Base-by-base conservation (phyloP, 192 early-diverging fungal species). In the Coemansia sp. region DNA sequence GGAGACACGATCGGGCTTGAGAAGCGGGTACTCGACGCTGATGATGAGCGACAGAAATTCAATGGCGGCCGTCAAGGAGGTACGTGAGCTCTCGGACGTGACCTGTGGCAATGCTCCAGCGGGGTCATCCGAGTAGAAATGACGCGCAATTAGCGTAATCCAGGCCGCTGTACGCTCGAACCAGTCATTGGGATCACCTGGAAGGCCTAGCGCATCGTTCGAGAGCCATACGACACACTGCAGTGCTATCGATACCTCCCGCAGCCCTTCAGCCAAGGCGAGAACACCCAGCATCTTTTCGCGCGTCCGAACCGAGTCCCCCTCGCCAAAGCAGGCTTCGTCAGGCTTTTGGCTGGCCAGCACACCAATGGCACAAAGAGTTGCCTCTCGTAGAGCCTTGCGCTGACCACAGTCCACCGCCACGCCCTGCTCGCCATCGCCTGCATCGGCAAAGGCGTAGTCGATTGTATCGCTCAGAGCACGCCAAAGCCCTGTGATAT, bases 221-320 rank as follows among this genome's bases (percentile, higher is more conserved):
- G 75, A 67, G 0, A 69, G 69, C 80, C 80, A 83, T n/a, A 63
- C 46, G 5, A 65, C 73, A 21, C 60, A 66, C 35, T 65, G 66
- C 24, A 61, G 40, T 9, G 72, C 76, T 21, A 78, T 51, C 21
- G 40, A 35, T 9, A 74, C 58, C 63, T 83, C 80, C 8, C 48
- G 53, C 76, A 76, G 78, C 55, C 66, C 66, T 1, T 53, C 33
- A 6, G 69, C 76, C 35, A 33, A 8, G 34, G 56, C 38, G 9
- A 78, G 58, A 9, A 71, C 65, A 4, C 26, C 14, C 28, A 74
- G 76, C 69, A 83, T 74, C 16, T 67, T 43, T 10, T 21, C 48
- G 34, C 71, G 79, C 23, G 59, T 66, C 46, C 45, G 43, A 23
- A 35, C 42, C 7, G 51, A 60, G 57, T 42, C 36, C 45, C 37